phyloP scores from a whole-genome alignment of 306 rosid species.

The Aeschynomene evenia region DNA sequence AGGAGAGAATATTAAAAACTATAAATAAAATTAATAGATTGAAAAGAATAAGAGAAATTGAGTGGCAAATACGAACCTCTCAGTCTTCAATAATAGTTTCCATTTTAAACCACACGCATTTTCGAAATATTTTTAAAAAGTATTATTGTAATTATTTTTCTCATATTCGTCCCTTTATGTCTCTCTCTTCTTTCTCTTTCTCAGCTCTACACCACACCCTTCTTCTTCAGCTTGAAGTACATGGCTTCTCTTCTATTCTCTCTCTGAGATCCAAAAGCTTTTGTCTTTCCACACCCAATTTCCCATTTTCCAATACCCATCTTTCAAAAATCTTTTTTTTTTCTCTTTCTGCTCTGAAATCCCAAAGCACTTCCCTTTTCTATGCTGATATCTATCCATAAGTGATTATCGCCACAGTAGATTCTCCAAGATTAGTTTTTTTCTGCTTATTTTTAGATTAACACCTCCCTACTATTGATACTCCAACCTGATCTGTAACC shows the following conservation, averaged over 20 bases:
- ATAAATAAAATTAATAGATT: not conserved
- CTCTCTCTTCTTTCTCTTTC: conserved; percentile 24
- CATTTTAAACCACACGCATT: conserved; percentile 1
- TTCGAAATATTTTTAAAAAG: not conserved
- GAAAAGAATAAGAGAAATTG: not conserved
- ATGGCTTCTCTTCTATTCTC: conserved; percentile 33
- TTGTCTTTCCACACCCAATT: conserved; percentile 20
- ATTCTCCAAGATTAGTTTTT: conserved; percentile 42
- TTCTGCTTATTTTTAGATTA: conserved; percentile 17
- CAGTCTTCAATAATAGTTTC: not conserved
- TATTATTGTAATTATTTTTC: not conserved
- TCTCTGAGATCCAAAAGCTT: conserved; percentile 47
- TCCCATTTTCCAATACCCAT: conserved; percentile 21
- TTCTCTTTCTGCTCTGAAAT: conserved; percentile 2
- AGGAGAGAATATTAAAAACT: not conserved
- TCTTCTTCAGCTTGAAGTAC: conserved; percentile 34
- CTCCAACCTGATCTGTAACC: conserved; percentile 46
- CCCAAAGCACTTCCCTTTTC: conserved; percentile 15
- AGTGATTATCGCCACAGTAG: conserved; percentile 53
- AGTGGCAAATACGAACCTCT: conserved; percentile 13
- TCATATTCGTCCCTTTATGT: conserved; percentile 19
- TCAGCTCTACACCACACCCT: conserved; percentile 36
- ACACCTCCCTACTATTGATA: conserved; percentile 28
- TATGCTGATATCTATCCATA: not conserved
- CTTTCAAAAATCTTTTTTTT: conserved; percentile 30